Conservation (phyloP, 192 early-diverging fungal species). For the Spinellus fusiger region DNA sequence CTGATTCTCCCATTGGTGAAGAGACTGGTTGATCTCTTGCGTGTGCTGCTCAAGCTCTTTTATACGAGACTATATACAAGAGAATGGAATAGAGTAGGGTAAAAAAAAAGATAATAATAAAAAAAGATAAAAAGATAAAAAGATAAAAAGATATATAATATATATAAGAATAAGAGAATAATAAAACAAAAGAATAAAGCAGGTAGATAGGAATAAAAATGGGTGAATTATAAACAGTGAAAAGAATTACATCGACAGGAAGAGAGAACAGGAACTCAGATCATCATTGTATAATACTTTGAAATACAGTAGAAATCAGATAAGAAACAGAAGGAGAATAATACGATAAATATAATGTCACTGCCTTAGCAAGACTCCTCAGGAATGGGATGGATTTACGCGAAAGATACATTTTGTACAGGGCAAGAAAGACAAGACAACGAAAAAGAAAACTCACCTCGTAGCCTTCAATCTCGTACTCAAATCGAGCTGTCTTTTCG, state of each 20-base stretch:
- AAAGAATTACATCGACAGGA: not conserved
- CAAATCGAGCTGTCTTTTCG: not conserved
- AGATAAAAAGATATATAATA: not conserved
- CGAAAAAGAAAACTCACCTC: slow-evolving; percentile 11
- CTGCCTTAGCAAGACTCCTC: not conserved
- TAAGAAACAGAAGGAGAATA: not conserved
- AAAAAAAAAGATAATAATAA: no score
- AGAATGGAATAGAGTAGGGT: no score
- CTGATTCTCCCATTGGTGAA: slow-evolving; percentile 7
- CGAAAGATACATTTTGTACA: not conserved
- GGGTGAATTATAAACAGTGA: not conserved
- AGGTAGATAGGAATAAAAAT: no score
- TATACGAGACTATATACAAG: not conserved
- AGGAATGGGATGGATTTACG: not conserved
- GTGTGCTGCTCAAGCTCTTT: slow-evolving; percentile 4
- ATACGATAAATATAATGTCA: not conserved
- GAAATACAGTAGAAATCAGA: not conserved
- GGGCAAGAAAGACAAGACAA: not conserved
- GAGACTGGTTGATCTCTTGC: not conserved
- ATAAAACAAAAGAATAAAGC: not conserved
- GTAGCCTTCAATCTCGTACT: slow-evolving; percentile 20
- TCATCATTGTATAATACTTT: slow-evolving; percentile 15
- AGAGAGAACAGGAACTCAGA: not conserved
- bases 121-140: no score
- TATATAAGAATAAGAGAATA: not conserved